A percentile compares a stretch with the other conserved stretches of the same genome.
These are phyloP conservation scores for Trichoderma sp. DNA, from an alignment of 2,329 filamentous ascomycete genomes.

Conservation along the genomic window DNA sequence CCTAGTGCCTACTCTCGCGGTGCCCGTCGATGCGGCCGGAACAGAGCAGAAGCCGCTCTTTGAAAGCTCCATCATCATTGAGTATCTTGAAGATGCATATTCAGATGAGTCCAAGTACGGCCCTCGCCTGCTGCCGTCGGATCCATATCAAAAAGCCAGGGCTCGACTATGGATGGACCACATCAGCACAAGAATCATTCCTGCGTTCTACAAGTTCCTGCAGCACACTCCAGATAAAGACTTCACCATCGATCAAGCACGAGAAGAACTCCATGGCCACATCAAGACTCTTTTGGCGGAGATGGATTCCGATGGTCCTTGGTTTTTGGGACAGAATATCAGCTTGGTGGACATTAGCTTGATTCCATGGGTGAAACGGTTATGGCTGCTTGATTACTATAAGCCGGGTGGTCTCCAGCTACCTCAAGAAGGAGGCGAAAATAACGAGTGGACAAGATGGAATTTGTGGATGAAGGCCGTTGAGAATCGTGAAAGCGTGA, in stretches of 20 bases:
- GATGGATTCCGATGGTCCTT: conserved; percentile 61
- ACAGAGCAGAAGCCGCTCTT: conserved; percentile 61
- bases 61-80: conserved; percentile 71
- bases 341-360: conserved; percentile 69
- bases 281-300: conserved; percentile 62
- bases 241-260: conserved; percentile 53
- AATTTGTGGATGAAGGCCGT: conserved; percentile 63
- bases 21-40: conserved; percentile 37
- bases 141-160: conserved; percentile 65
- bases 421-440: conserved; percentile 54
- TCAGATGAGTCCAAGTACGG: conserved; percentile 45
- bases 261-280: conserved; percentile 58
- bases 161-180: conserved; percentile 76
- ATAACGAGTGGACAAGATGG: conserved; percentile 63
- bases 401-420: conserved; percentile 59
- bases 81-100: conserved; percentile 75
- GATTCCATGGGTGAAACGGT: conserved; percentile 70
- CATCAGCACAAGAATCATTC: conserved; percentile 65
- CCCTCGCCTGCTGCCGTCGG: conserved; percentile 56
- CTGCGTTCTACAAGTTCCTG: conserved; percentile 65
- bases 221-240: conserved; percentile 55
- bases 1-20: conserved; percentile 69
- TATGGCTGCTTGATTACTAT: conserved; percentile 76
- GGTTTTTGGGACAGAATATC: conserved; percentile 66
- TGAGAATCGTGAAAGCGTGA: conserved; percentile 60